These are phyloP conservation scores for Cryptococcus neoformans DNA, from an alignment of 1,284 basidiomycete species.

Conservation along the genomic window DNA sequence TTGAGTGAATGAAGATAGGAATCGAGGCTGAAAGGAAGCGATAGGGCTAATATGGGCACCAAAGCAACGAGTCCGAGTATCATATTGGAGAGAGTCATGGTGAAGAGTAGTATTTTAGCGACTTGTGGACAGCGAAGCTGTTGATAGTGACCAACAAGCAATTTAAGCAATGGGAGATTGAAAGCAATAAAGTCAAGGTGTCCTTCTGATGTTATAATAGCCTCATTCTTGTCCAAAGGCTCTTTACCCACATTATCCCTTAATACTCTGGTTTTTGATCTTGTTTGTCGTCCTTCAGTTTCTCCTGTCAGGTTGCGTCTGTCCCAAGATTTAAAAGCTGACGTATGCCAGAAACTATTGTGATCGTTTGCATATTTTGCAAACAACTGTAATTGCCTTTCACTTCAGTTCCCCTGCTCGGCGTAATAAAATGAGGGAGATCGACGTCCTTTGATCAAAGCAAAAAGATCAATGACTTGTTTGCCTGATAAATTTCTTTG, in stretches of 20 bases:
- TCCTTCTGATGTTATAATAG: neutral
- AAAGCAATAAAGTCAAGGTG: neutral
- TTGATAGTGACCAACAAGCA: neutral
- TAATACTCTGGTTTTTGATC: too few species aligned
- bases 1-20: neutral
- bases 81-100: neutral
- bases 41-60: neutral
- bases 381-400: too few species aligned
- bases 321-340: too few species aligned
- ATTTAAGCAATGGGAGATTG: neutral
- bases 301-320: too few species aligned
- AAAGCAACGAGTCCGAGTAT: neutral
- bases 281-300: too few species aligned
- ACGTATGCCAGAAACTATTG: too few species aligned
- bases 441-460: neutral
- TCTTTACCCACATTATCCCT: too few species aligned
- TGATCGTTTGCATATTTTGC: too few species aligned
- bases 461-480: too few species aligned
- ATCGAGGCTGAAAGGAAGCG: neutral
- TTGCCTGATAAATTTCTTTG: too few species aligned
- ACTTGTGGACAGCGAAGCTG: too few species aligned
- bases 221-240: neutral
- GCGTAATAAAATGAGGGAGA: neutral
- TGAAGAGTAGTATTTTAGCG: neutral
- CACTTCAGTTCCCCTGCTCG: neutral